Conservation (phyloP, 2,329 filamentous ascomycete species). For the Beauveria australis region DNA sequence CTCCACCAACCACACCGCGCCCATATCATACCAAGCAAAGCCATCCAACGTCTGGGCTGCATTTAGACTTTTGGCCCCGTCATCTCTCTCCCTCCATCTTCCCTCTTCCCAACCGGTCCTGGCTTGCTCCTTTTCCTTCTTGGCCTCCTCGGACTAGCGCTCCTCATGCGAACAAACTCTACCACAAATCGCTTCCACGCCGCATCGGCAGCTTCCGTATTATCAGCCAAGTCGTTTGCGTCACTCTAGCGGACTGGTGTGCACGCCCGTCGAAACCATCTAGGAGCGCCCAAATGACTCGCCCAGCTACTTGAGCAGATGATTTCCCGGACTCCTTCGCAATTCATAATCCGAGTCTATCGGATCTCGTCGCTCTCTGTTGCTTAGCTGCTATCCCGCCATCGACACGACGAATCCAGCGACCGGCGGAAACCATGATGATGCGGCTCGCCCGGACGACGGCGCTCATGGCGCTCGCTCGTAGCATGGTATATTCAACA, state of each 20-base stretch:
- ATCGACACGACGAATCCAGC: background rate
- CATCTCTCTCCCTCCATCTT: background rate
- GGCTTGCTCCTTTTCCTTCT: background rate
- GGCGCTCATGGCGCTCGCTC: background rate
- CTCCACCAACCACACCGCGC: background rate
- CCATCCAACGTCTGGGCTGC: background rate
- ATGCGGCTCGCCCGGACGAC: background rate
- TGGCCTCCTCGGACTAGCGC: background rate
- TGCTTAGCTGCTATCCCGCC: background rate
- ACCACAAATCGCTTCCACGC: background rate
- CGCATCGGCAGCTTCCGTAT: constrained; percentile 2
- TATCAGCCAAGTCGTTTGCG: background rate
- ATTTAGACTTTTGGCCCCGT: background rate
- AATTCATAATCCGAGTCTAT: too few species aligned
- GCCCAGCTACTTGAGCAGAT: background rate
- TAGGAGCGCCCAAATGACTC: background rate
- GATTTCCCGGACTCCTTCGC: background rate
- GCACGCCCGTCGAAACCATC: background rate
- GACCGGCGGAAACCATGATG: background rate
- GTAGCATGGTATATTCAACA: background rate
- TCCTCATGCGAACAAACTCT: background rate
- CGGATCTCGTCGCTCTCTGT: background rate
- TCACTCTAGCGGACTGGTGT: background rate
- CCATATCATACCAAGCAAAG: background rate
- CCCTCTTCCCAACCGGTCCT: background rate